These are phyloP conservation scores for Dentipellis fragilis DNA, from an alignment of 768 basidiomycete species.

Conservation along the genomic window DNA sequence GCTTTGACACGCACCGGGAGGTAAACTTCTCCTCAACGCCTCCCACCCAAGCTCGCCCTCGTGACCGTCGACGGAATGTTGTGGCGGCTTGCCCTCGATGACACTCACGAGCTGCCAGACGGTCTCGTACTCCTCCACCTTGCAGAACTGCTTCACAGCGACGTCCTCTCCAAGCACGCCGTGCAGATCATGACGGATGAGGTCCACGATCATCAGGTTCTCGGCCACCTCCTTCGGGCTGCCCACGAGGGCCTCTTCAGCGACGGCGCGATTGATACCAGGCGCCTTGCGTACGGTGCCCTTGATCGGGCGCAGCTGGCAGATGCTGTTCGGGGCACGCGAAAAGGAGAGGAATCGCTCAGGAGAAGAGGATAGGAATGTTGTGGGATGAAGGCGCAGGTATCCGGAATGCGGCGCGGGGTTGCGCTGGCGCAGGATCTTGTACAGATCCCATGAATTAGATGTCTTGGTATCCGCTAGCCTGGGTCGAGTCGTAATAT, in stretches of 20 bases:
- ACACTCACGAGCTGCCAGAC: constrained; percentile 96
- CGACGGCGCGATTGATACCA: constrained; percentile 49
- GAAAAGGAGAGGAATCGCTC: constrained; percentile 83
- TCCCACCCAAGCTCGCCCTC: constrained; percentile 64
- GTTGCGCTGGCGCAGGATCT: constrained; percentile 59
- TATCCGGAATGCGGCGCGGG: constrained; percentile 87
- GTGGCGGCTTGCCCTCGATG: constrained; percentile 58
- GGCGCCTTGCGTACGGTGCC: constrained; percentile 76
- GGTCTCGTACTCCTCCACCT: constrained; percentile 85
- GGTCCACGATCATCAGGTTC: constrained; percentile 97
- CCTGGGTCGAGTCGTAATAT: constrained; percentile 29
- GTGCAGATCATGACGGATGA: constrained; percentile 89
- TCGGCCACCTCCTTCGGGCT: constrained; percentile 88
- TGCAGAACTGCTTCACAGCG: constrained; percentile 74
- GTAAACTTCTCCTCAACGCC: constrained; percentile 67
- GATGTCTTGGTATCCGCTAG: constrained; percentile 31
- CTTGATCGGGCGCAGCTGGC: constrained; percentile 90
- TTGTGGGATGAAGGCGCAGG: constrained; percentile 65
- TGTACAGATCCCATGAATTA: constrained; percentile 70
- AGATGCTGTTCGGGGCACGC: constrained; percentile 50
- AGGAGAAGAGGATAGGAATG: constrained; percentile 79
- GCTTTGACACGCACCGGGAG: constrained; percentile 52
- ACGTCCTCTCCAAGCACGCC: constrained; percentile 78
- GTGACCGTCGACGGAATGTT: constrained; percentile 18
- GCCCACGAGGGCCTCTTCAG: constrained; percentile 52